These are phyloP conservation scores for Physaria fendleri DNA, from an alignment of 345 rosid genomes.

Conservation along the genomic window DNA sequence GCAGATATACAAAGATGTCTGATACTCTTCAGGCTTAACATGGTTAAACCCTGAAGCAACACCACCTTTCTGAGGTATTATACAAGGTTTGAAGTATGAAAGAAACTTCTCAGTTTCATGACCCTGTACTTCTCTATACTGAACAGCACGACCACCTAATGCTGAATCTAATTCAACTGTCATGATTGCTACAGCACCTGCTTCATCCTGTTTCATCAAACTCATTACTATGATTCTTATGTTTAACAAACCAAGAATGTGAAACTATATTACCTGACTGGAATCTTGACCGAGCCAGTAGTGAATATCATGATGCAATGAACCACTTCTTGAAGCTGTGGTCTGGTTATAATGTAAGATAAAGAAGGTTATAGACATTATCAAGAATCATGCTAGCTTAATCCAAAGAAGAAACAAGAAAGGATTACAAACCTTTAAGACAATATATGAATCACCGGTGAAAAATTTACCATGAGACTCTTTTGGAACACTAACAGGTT, in stretches of 20 bases:
- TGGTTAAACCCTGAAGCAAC: constrained; percentile 82
- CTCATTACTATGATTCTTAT: constrained; percentile 12
- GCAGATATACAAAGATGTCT: constrained; percentile 75
- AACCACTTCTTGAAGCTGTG: constrained; percentile 61
- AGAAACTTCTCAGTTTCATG: constrained; percentile 95
- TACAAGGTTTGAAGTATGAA: constrained; percentile 94
- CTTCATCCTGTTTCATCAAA: constrained; percentile 76
- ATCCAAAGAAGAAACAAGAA: neutral
- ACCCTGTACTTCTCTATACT: constrained; percentile 95
- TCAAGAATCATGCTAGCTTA: neutral
- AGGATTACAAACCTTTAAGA: constrained; percentile 61
- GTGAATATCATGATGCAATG: constrained; percentile 76
- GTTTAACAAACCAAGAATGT: neutral
- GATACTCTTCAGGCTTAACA: constrained; percentile 67
- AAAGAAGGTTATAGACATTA: neutral
- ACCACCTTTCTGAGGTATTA: constrained; percentile 96
- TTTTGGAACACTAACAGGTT: constrained; percentile 55
- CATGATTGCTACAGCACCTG: constrained; percentile 81
- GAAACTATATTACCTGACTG: constrained; percentile 45
- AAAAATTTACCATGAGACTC: constrained; percentile 79
- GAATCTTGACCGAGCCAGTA: constrained; percentile 96
- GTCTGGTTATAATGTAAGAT: constrained; percentile 54
- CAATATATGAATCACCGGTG: constrained; percentile 83
- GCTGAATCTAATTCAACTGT: constrained; percentile 98
- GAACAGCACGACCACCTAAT: constrained; percentile 99